Base-by-base conservation (phyloP, 805 yeast genomes). In the Pichia rugopelliculosa region DNA sequence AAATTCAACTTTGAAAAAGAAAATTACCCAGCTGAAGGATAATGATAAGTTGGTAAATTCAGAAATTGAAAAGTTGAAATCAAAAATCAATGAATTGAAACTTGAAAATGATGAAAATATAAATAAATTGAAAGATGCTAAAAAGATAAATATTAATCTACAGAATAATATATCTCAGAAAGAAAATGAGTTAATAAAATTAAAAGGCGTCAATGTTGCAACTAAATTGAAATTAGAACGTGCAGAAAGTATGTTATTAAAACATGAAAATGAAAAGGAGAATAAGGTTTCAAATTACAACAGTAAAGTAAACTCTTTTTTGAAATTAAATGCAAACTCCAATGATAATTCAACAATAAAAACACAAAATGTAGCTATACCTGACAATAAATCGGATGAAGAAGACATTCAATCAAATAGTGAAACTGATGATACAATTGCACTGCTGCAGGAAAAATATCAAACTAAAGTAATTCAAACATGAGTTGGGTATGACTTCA, bases 371-470 rank as follows among this genome's bases (percentile, higher is more conserved):
- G 10, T 18, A 17, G 23, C 33, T 5, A 12, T 7, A 17, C n/a
- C n/a, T n/a, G n/a, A n/a, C n/a, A 11, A n/a, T 21, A 17, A 17
- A 23, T 24, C 20, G 3, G 36, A 24, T 18, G 24, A 36, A 23
- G 20, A 21, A 12, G 11, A 33, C 25, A 5, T n/a, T 10, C 34
- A 44, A 13, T 10, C n/a, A n/a, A 24, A 22, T 6, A 22, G 41
- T 6, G 40, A 34, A 25, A 38, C 15, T 8, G 45, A 46, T 20
- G 52, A 52, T 30, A 52, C 54, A 4, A 52, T 52, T 22, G 30
- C 40, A 13, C 7, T 49, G 4, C 43, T 52, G 33, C 37, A 40
- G 26, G 21, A 25, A 21, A 42, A 41, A 42, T 52, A 46, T 44
- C 48, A 44, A 21, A 27, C 25, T 9, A 49, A 52, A 39, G n/a